Evolutionary conservation across 768 basidiomycete genomes (phyloP), one percentile per base, ranked within the genome.

Genomic region (Rhizopogon rudus): DNA sequence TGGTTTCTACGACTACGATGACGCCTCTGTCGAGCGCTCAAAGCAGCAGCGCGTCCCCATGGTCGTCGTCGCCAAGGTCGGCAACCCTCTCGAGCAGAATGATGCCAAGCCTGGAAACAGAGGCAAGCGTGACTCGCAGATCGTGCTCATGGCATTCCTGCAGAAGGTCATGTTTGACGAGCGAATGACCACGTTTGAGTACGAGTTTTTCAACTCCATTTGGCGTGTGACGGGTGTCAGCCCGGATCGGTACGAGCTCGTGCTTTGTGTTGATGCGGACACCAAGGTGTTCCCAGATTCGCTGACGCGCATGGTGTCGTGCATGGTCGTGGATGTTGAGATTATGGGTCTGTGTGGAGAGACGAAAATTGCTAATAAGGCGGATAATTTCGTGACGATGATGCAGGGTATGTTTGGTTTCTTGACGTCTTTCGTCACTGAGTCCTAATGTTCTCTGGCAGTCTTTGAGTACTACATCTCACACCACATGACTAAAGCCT

Each of bases 101-200:
- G 96, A 98, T 56, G 62, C 89, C 22, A 98, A 99, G 71, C 95
- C 97, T 1, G 97, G 97, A 56, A 98, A 99, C 72, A 87, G 97
- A 70, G 97, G 97, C 46, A 99, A 98, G 74, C 96, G 97, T 59
- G 97, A 99, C 75, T 90, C 87, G 67, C 97, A 99, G 72, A 95
- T 99, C 63, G 88, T 99, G 50, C 77, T 98, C 57, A 99, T 99
- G 97, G 81, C 81, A 17, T 98, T 98, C 80, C 77, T 98, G 68
- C 97, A 99, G 72, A 98, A 97, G 71, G 94, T 98, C 63, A 97
- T 99, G 95, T 98, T 98, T 63, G 97, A 99, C 72, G 97, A 99
- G 76, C 85, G 97, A 51, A 98, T 99, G 96, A 97, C 96, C 58
- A 96, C 92, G 53, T 95, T 99, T 69, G 97, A 98, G 75, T 98